These are phyloP conservation scores for Radiomyces spectabilis DNA, from an alignment of 192 early-diverging fungal genomes.

Conservation along the genomic window DNA sequence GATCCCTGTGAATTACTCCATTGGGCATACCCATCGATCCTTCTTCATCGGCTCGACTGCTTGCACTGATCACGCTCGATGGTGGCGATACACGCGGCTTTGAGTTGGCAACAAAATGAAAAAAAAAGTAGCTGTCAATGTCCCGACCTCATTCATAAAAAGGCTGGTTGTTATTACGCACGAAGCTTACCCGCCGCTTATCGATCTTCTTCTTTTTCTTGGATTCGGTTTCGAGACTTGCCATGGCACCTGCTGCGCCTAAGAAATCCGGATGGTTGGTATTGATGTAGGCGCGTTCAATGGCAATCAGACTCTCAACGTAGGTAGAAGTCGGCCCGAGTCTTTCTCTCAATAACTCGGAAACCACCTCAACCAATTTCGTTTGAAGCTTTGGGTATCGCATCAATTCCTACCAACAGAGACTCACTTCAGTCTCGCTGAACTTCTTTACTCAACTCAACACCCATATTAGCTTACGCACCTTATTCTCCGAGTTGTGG, in stretches of 20 bases:
- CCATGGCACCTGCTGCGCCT: conserved; percentile 70
- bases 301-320: conserved; percentile 74
- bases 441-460: too few relatives aligned
- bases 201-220: conserved; percentile 50
- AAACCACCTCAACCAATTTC: conserved; percentile 67
- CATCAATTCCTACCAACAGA: conserved; percentile 54
- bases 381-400: conserved; percentile 72
- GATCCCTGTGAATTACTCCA: too few relatives aligned
- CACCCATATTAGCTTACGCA: conserved; percentile 4
- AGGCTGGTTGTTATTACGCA: too few relatives aligned
- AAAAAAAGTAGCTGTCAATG: too few relatives aligned
- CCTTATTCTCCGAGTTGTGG: conserved; percentile 67
- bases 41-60: too few relatives aligned
- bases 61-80: neutral
- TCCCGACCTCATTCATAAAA: too few relatives aligned
- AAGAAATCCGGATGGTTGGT: conserved; percentile 84
- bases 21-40: too few relatives aligned
- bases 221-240: conserved; percentile 55
- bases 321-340: conserved; percentile 64
- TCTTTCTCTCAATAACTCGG: conserved; percentile 68
- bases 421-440: too few relatives aligned
- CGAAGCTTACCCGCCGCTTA: conserved; percentile 14
- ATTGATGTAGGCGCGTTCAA: conserved; percentile 79
- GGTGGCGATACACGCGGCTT: too few relatives aligned
- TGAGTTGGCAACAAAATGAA: too few relatives aligned